Base-by-base conservation (phyloP, 148 eudicot genomes). In the Diospyros lotus region DNA sequence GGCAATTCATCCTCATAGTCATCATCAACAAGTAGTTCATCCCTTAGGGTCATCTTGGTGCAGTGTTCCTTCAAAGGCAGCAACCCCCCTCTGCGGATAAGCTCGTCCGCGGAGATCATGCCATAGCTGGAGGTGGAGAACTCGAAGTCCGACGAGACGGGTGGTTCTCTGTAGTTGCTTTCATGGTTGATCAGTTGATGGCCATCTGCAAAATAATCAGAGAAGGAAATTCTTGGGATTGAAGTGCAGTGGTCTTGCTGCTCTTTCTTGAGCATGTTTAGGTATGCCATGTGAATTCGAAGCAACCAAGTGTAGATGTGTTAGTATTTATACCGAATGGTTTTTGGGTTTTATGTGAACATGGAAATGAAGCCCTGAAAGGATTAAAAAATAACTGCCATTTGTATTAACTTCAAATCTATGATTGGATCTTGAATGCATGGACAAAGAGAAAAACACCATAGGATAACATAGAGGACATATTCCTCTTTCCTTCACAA, bases 161-260 rank as follows among this genome's bases (percentile, higher is more conserved):
- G 86, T 7, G 86, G 81, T 38, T 83, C 83, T 75, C 61, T 80
- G 69, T 80, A 83, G 71, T 67, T 63, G 63, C 60, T 74, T n/a
- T 80, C 66, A 0, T 60, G 71, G 13, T 71, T 69, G 14, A 59
- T 67, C 4, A 44, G 10, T 18, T 73, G 83, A 45, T 76, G 79
- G 59, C 80, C 13, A 56, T 83, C 83, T 12, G 55, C 68, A 68
- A 83, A 83, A 77, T 80, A 81, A 72, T 75, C 78, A 51, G 86
- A 83, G 73, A 83, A 83, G 68, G 86, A 83, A 67, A 83, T 78
- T 72, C 86, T 83, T 77, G 86, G 86, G 28, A 72, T 55, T 3
- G 59, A 66, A 42, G 52, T 28, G 71, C 55, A 66, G 71, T 5
- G 58, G 9, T 42, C 65, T 48, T 77, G 80, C 65, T 77, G 74